phyloP scores from a whole-genome alignment of 2,329 filamentous ascomycete species.

The Westerdykella sp. region DNA sequence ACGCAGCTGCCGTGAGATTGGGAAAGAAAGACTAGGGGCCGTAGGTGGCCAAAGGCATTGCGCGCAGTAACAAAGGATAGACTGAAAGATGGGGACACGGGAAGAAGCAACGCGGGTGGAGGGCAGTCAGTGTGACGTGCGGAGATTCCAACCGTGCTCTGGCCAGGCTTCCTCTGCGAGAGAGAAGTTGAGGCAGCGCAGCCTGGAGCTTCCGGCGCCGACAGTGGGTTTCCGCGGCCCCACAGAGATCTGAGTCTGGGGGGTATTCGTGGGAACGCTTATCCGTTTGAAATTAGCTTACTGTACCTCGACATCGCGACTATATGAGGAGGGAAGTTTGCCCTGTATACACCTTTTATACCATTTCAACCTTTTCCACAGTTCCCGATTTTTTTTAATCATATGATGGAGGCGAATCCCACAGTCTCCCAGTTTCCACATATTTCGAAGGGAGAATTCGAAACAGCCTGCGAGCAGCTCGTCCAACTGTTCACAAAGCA shows the following conservation, averaged over 20 bases:
- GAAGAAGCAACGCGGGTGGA: too few species aligned
- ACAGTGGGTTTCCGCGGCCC: neutral
- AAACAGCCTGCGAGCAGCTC: constrained; percentile 19
- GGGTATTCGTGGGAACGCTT: neutral
- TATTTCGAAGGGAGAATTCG: constrained; percentile 24
- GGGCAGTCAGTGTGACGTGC: neutral
- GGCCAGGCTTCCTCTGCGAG: neutral
- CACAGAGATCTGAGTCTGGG: neutral
- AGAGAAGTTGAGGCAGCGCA: neutral
- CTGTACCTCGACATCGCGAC: neutral
- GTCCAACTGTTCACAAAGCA: constrained; percentile 9
- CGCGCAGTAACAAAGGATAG: neutral
- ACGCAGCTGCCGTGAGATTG: neutral
- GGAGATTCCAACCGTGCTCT: neutral
- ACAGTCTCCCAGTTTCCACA: constrained; percentile 20
- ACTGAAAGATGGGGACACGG: neutral
- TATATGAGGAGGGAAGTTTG: neutral
- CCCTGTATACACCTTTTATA: neutral
- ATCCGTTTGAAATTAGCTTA: neutral
- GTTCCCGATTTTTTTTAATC: neutral
- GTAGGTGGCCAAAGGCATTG: constrained; percentile 8
- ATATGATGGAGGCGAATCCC: neutral
- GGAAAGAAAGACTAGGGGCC: constrained; percentile 5
- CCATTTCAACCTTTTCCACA: neutral
- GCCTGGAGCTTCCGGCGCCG: neutral